Conservation (phyloP, 495 filamentous ascomycete species). For the Talaromyces borbonicus region DNA sequence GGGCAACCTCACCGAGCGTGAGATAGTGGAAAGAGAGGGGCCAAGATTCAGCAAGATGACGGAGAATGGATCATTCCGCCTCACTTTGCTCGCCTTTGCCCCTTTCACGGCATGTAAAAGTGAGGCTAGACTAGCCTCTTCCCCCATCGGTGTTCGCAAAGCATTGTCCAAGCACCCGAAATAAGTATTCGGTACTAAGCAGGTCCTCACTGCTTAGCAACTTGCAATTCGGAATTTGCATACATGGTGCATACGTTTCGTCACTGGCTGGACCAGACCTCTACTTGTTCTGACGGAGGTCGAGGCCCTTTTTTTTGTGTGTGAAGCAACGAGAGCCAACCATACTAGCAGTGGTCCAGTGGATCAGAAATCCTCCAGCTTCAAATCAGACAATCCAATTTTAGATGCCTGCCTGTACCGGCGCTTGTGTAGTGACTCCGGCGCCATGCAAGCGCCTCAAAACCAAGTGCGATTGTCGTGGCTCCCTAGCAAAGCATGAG, state of each 20-base stretch:
- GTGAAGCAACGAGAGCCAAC: too few species aligned
- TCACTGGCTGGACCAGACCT: too few species aligned
- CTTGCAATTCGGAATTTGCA: too few species aligned
- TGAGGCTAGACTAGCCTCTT: conserved; percentile 19
- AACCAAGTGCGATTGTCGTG: conserved; percentile 1
- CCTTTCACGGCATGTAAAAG: conserved; percentile 22
- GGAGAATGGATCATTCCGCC: conserved; percentile 22
- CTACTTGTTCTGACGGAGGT: too few species aligned
- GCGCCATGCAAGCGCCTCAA: conserved; percentile 3
- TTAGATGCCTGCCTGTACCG: not conserved
- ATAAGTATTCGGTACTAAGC: not conserved
- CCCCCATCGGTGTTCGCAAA: conserved; percentile 1
- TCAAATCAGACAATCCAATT: too few species aligned
- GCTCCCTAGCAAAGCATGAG: too few species aligned
- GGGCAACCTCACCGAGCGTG: not conserved
- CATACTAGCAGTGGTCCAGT: not conserved
- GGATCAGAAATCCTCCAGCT: too few species aligned
- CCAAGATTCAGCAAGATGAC: conserved; percentile 3
- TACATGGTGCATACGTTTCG: too few species aligned
- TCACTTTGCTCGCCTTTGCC: conserved; percentile 30
- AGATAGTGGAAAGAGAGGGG: not conserved
- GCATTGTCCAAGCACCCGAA: not conserved
- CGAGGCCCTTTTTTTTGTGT: too few species aligned
- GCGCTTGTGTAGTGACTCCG: not conserved
- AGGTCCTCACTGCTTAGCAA: too few species aligned